Percentiles rank a stretch among this genome's conserved stretches.
Evolutionary conservation across 1,284 basidiomycete species (phyloP).

Genomic region (Boletus smithii): DNA sequence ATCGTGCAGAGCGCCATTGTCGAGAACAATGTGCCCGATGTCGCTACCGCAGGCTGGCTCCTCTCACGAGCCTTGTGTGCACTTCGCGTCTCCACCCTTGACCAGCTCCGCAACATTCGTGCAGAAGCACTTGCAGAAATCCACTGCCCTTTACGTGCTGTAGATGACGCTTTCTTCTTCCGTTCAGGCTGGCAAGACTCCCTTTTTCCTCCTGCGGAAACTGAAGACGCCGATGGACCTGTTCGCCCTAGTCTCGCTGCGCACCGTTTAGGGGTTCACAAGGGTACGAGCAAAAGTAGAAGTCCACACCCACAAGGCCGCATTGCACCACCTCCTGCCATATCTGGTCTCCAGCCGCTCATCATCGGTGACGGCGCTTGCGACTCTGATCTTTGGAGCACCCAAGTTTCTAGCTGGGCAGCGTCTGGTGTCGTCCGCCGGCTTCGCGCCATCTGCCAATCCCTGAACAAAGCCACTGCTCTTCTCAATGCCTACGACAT

Average conservation of each 20-base stretch:
- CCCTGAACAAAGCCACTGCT: constrained; percentile 54
- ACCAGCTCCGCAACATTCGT: constrained; percentile 56
- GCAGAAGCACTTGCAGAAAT: constrained; percentile 53
- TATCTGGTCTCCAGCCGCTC: constrained; percentile 52
- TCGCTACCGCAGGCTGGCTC: constrained; percentile 60
- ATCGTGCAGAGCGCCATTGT: constrained; percentile 65
- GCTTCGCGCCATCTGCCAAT: constrained; percentile 69
- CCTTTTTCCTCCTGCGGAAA: constrained; percentile 40
- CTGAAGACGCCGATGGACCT: constrained; percentile 30
- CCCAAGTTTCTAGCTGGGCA: constrained; percentile 59
- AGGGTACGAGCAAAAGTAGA: constrained; percentile 29
- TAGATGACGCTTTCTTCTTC: constrained; percentile 69
- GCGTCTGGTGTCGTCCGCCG: constrained; percentile 56
- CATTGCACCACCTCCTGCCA: constrained; percentile 25
- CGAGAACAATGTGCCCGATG: constrained; percentile 57
- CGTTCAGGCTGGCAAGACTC: constrained; percentile 54
- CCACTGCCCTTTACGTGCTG: constrained; percentile 48
- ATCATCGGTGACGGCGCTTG: constrained; percentile 71
- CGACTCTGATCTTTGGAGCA: constrained; percentile 61
- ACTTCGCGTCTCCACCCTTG: constrained; percentile 50
- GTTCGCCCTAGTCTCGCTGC: constrained; percentile 17
- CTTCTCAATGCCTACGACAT: constrained; percentile 71
- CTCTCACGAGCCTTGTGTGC: constrained; percentile 58
- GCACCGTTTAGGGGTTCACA: constrained; percentile 27
- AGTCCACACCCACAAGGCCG: constrained; percentile 31